These are phyloP conservation scores for Ceriops decandra DNA, from an alignment of 345 rosid species.

Conservation along the genomic window DNA sequence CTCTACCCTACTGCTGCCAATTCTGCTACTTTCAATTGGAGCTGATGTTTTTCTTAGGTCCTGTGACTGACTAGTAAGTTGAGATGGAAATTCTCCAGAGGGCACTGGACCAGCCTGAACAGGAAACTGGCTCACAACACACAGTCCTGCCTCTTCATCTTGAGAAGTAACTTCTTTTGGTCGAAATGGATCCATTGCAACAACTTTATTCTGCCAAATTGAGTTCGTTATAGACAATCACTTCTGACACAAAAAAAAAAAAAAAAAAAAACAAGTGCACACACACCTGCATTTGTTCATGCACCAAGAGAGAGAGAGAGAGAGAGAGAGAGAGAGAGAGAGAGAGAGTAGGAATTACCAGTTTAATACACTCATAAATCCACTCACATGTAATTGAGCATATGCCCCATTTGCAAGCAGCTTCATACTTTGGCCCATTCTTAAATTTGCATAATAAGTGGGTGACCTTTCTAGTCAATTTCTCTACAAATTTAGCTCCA, in stretches of 20 bases:
- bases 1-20: slow-evolving; percentile 30
- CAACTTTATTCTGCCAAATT: slow-evolving; percentile 60
- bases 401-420: slow-evolving; percentile 75
- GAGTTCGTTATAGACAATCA: background rate
- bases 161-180: slow-evolving; percentile 73
- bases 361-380: slow-evolving; percentile 82
- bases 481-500: slow-evolving; percentile 70
- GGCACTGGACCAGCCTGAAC: slow-evolving; percentile 49
- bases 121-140: slow-evolving; percentile 66
- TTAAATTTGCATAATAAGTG: slow-evolving; percentile 79
- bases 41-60: slow-evolving; percentile 23
- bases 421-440: slow-evolving; percentile 69
- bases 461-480: slow-evolving; percentile 67
- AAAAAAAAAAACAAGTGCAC: background rate
- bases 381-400: slow-evolving; percentile 63
- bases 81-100: slow-evolving; percentile 47
- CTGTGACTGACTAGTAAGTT: slow-evolving; percentile 48
- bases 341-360: slow-evolving; percentile 42
- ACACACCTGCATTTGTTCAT: background rate
- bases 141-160: slow-evolving; percentile 59
- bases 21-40: slow-evolving; percentile 29
- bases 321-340: background rate
- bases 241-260: background rate
- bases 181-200: slow-evolving; percentile 50
- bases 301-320: background rate